These are phyloP conservation scores for Trichophyton verrucosum DNA, from an alignment of 2,329 filamentous ascomycete genomes.

Conservation along the genomic window DNA sequence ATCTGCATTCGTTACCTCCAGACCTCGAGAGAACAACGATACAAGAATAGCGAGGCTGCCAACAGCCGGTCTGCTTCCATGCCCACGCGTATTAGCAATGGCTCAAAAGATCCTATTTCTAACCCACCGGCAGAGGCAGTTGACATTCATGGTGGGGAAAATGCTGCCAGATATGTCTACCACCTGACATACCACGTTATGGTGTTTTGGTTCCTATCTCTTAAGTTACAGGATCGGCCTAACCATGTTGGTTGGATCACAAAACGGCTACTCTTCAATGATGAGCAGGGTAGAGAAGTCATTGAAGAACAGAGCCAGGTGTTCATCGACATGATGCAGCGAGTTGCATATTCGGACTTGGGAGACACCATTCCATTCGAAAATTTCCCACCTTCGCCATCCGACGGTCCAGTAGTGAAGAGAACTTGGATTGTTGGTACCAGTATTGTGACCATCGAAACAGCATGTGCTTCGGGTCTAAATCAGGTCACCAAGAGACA, in stretches of 20 bases:
- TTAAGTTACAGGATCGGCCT: constrained; percentile 72
- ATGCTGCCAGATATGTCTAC: constrained; percentile 86
- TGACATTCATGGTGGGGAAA: constrained; percentile 46
- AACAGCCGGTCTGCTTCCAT: constrained; percentile 24
- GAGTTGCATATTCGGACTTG: constrained; percentile 72
- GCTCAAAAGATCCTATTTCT: constrained; percentile 29
- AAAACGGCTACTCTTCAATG: constrained; percentile 65
- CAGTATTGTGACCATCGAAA: constrained; percentile 41
- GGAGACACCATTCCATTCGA: constrained; percentile 49
- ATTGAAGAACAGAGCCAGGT: constrained; percentile 89
- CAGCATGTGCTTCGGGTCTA: constrained; percentile 35
- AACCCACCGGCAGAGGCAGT: constrained; percentile 18
- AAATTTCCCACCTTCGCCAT: constrained; percentile 29
- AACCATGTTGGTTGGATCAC: constrained; percentile 84
- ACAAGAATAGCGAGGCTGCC: constrained; percentile 23
- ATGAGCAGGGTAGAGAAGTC: constrained; percentile 58
- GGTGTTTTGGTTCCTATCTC: constrained; percentile 87
- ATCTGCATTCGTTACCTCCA: constrained; percentile 92
- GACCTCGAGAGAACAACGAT: constrained; percentile 56
- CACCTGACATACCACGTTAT: constrained; percentile 90
- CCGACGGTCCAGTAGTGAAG: constrained; percentile 31
- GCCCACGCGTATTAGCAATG: constrained; percentile 32
- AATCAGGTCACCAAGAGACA: constrained; percentile 41
- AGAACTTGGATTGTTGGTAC: constrained; percentile 42
- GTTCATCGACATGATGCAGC: constrained; percentile 88